phyloP scores from a whole-genome alignment of 2,329 filamentous ascomycete genomes.

The Periconia sp. region DNA sequence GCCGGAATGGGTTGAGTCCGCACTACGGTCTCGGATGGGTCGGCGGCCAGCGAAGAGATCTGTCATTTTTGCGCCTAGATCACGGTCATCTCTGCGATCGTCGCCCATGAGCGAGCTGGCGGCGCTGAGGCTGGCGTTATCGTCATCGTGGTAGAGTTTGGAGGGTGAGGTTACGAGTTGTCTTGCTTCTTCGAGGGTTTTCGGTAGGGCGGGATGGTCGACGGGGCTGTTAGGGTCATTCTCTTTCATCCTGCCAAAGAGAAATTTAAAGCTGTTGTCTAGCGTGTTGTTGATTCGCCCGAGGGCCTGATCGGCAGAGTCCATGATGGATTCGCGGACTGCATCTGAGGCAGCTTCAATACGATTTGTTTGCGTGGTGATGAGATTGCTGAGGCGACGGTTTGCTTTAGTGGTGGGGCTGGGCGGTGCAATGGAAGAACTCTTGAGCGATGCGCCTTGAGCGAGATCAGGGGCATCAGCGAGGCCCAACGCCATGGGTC shows the following conservation, averaged over 20 bases:
- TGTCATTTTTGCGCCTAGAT: conserved; percentile 62
- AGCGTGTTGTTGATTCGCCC: conserved; percentile 90
- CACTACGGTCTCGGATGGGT: conserved; percentile 68
- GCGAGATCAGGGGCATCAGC: conserved; percentile 41
- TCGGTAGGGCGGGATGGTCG: conserved; percentile 64
- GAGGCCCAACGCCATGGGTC: conserved; percentile 44
- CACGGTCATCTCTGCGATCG: conserved; percentile 41
- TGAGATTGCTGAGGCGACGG: conserved; percentile 78
- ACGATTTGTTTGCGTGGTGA: conserved; percentile 80
- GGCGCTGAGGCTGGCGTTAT: conserved; percentile 53
- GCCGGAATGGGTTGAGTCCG: conserved; percentile 70
- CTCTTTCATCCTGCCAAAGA: conserved; percentile 86
- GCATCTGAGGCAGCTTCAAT: conserved; percentile 82
- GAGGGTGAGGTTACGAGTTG: conserved; percentile 79
- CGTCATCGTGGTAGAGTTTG: conserved; percentile 51
- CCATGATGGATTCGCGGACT: conserved; percentile 66
- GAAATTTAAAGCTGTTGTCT: conserved; percentile 89
- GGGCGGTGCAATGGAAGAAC: conserved; percentile 23
- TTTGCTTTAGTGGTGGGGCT: conserved; percentile 59
- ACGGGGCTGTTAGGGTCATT: conserved; percentile 45
- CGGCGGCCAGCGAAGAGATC: conserved; percentile 71
- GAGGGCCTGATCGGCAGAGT: conserved; percentile 85
- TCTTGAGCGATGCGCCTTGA: conserved; percentile 34
- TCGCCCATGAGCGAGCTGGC: conserved; percentile 54
- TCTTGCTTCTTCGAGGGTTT: conserved; percentile 88